Base-by-base conservation (phyloP, 371 early-diverging fungal species). In the Mortierella sp. region DNA sequence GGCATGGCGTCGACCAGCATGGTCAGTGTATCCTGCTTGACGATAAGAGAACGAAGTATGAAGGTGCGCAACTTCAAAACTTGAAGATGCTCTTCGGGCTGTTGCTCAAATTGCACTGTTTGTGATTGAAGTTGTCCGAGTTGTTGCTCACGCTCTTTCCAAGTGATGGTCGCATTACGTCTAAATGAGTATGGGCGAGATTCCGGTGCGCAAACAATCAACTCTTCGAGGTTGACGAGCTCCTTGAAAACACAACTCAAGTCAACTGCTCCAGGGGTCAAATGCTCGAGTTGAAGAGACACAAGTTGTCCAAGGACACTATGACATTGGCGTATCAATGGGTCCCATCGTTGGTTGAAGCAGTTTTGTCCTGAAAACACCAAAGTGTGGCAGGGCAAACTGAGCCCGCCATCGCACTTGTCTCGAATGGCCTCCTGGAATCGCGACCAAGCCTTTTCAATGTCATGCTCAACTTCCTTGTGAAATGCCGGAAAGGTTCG, bases 221-320 rank as follows among this genome's bases (percentile, higher is more conserved):
- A 29, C 31, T 59, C 60, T 10, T 49, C 41, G 31, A 59, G 29
- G 10, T 51, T 43, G 9, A 43, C 21, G 7, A 59, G 51, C 19
- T 10, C 21, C 21, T 22, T 17, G 22, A 59, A 41, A 31, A 59
- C 43, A 16, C 50, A 28, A 21, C 51, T 47, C 60, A 59, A 41
- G 28, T 59, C 60, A 9, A 59, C 28, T 3, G 29, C n/a, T 24
- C 60, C 60, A 14, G 60, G 60, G 0, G 60, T 43, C 16, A 59
- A 16, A 22, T 51, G 60, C 21, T 41, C 39, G 24, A 59, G 51
- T 3, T 45, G 60, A 3, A 59, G 12, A 27, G 44, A 40, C 3
- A 40, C 28, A 6, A 39, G 24, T n/a, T n/a, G 16, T 25, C 22
- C n/a, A 50, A 41, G 41, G 3, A 40, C 1, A n/a, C 22, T 31